phyloP scores from a whole-genome alignment of 805 yeast genomes.

The Starmerella khaoyaiensis region DNA sequence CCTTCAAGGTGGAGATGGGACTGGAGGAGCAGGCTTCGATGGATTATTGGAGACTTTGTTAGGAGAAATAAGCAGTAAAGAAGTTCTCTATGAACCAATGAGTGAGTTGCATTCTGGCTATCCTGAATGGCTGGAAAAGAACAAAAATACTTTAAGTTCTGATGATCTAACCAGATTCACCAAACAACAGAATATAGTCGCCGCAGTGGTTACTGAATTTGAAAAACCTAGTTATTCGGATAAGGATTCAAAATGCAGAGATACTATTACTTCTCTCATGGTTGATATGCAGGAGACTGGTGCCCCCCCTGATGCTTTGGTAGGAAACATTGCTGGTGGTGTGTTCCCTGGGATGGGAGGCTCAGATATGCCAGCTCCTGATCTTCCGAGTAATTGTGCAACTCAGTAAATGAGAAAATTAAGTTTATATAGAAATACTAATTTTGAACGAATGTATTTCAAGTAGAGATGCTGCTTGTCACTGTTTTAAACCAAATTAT shows the following conservation, averaged over 20 bases:
- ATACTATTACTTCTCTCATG: constrained; percentile 43
- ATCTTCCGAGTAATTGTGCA: constrained; percentile 13
- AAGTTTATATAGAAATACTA: background rate
- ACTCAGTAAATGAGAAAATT: constrained; percentile 7
- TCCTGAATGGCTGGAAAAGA: constrained; percentile 52
- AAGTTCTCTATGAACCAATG: constrained; percentile 76
- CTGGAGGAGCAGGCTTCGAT: constrained; percentile 46
- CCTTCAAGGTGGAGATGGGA: constrained; percentile 31
- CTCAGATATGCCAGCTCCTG: constrained; percentile 4
- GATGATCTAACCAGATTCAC: constrained; percentile 43
- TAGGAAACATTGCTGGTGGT: constrained; percentile 42
- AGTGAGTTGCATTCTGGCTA: constrained; percentile 64
- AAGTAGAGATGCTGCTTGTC: too few species aligned
- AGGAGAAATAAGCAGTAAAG: constrained; percentile 71
- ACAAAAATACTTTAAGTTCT: constrained; percentile 32
- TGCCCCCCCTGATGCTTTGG: constrained; percentile 65
- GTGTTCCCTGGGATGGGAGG: constrained; percentile 29
- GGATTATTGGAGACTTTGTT: constrained; percentile 60
- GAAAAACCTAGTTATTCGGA: constrained; percentile 55
- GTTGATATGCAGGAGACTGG: constrained; percentile 57
- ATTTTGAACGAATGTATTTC: too few species aligned
- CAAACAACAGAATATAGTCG: constrained; percentile 49
- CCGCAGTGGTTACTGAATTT: constrained; percentile 48
- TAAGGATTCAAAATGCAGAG: constrained; percentile 32
- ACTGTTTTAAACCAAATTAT: too few species aligned